These are phyloP conservation scores for Haematococcus sp. DNA, from an alignment of 139 green algal species.

Conservation along the genomic window DNA sequence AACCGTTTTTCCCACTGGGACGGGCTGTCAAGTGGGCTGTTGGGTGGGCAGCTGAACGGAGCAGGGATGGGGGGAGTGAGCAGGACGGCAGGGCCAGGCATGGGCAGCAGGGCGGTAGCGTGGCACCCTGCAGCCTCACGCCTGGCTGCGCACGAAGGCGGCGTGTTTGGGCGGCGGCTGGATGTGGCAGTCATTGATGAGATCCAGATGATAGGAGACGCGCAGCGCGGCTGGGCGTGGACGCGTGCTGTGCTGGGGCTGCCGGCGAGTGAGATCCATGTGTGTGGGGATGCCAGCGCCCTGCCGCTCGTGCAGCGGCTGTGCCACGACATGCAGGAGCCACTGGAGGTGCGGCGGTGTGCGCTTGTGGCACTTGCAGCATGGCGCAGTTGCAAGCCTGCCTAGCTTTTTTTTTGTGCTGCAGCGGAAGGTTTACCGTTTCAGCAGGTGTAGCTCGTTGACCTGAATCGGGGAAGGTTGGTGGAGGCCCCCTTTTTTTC, in stretches of 20 bases:
- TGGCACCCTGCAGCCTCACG: too few relatives aligned
- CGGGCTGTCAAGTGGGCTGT: too few relatives aligned
- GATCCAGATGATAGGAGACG: constrained; percentile 91
- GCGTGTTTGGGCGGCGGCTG: constrained; percentile 2
- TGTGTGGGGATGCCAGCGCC: constrained; percentile 88
- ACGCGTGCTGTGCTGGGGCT: constrained; percentile 83
- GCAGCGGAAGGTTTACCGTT: too few relatives aligned
- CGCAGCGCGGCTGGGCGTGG: constrained; percentile 85
- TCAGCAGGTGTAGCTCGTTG: too few relatives aligned
- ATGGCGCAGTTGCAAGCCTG: background rate
- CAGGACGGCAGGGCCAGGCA: too few relatives aligned
- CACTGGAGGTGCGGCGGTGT: constrained; percentile 46
- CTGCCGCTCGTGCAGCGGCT: constrained; percentile 67
- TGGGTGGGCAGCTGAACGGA: too few relatives aligned
- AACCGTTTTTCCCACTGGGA: too few relatives aligned
- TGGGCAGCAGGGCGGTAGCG: too few relatives aligned
- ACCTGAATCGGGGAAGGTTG: too few relatives aligned
- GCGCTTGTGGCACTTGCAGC: background rate
- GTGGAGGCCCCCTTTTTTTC: too few relatives aligned
- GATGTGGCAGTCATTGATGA: constrained; percentile 96
- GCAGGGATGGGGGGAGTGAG: too few relatives aligned
- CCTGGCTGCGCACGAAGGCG: too few relatives aligned
- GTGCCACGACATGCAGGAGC: constrained; percentile 56
- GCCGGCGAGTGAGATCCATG: constrained; percentile 82
- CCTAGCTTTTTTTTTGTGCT: background rate